Conservation (phyloP, 768 basidiomycete genomes). For the Cantharellus cinnabarinus region DNA sequence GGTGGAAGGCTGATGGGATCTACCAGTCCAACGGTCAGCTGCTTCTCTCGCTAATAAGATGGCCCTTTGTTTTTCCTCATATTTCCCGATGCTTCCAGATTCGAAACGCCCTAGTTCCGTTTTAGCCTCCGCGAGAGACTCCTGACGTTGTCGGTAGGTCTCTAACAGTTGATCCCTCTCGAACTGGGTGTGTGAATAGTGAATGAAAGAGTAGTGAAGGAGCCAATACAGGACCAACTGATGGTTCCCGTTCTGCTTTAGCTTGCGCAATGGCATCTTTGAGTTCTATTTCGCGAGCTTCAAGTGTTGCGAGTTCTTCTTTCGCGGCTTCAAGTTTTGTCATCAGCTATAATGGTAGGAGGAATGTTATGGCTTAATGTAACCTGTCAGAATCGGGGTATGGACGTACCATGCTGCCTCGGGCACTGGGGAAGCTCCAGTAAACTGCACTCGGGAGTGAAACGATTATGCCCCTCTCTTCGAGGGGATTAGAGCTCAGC, state of each 20-base stretch:
- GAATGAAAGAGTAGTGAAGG: constrained; percentile 1
- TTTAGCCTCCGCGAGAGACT: constrained; percentile 31
- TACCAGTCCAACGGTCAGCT: constrained; percentile 75
- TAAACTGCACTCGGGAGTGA: constrained; percentile 35
- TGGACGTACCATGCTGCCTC: constrained; percentile 44
- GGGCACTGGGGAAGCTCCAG: constrained; percentile 88
- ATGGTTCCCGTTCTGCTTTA: constrained; percentile 32
- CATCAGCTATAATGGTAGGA: constrained; percentile 27
- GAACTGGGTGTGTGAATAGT: constrained; percentile 23
- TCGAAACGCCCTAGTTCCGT: constrained; percentile 59
- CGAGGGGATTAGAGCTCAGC: background rate
- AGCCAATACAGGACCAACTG: constrained; percentile 19
- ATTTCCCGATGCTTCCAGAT: constrained; percentile 62
- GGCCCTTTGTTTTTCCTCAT: constrained; percentile 58
- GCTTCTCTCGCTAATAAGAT: constrained; percentile 65
- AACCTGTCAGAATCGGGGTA: background rate
- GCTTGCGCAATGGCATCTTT: constrained; percentile 29
- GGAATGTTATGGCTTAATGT: background rate
- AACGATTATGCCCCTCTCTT: constrained; percentile 1
- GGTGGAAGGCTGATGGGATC: constrained; percentile 11
- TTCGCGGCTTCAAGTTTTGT: constrained; percentile 31
- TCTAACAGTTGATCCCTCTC: constrained; percentile 33
- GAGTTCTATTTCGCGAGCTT: constrained; percentile 32
- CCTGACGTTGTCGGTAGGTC: constrained; percentile 27
- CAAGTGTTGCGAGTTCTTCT: constrained; percentile 24